A percentile compares a stretch with the other conserved stretches of the same genome.
These are phyloP conservation scores for Sequoiadendron giganteum DNA, from an alignment of 75 land plant species.

Conservation along the genomic window DNA sequence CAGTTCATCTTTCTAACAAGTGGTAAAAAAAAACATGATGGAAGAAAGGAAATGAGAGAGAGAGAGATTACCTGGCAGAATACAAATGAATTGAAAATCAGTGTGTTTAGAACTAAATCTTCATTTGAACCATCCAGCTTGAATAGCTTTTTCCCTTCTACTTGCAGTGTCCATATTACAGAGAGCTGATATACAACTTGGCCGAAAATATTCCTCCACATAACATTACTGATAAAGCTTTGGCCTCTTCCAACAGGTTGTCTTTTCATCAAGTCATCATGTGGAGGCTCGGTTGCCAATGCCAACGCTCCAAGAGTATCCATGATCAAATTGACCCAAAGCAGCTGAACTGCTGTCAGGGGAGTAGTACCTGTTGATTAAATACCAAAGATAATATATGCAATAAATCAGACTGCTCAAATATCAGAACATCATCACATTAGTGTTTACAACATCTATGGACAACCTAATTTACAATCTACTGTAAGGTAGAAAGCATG, in stretches of 20 bases:
- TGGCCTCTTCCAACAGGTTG: conserved; percentile 82
- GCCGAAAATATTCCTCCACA: conserved; percentile 97
- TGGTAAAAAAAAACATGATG: not conserved
- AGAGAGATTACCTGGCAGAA: conserved; percentile 80
- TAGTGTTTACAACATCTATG: not conserved
- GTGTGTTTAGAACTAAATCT: conserved; percentile 66
- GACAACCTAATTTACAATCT: not conserved
- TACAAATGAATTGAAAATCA: conserved; percentile 94
- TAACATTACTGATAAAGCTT: conserved; percentile 81
- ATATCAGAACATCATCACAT: not conserved
- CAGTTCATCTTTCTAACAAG: not conserved
- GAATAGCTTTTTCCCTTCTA: conserved; percentile 57
- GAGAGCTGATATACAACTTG: conserved; percentile 81
- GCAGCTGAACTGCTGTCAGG: conserved; percentile 93
- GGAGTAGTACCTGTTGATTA: conserved; percentile 71
- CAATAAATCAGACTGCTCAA: not conserved
- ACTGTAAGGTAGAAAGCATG: conserved; percentile 7
- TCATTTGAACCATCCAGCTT: conserved; percentile 51
- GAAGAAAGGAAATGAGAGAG: not conserved
- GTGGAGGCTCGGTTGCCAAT: conserved; percentile 93
- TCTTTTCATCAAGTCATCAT: conserved; percentile 87
- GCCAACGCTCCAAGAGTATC: conserved; percentile 97
- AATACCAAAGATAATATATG: not conserved
- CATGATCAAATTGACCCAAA: conserved; percentile 99
- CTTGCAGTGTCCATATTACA: conserved; percentile 76